phyloP scores from a whole-genome alignment of 345 rosid genomes.

The Gossypium sturtianum region DNA sequence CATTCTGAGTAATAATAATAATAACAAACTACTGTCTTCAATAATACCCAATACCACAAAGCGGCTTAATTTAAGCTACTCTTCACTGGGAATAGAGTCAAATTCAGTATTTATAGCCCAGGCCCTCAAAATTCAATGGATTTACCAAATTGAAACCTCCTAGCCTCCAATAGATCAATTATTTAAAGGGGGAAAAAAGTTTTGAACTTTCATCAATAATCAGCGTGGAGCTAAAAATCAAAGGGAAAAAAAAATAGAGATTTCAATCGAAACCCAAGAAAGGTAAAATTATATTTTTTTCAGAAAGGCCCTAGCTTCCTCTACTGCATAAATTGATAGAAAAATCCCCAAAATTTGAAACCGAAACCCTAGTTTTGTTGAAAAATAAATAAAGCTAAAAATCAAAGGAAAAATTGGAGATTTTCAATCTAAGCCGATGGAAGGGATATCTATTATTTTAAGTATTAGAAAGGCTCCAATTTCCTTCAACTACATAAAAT shows the following conservation, averaged over 20 bases:
- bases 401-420: neutral
- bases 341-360: conserved; percentile 9
- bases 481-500: conserved; percentile 10
- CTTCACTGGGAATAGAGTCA: conserved; percentile 18
- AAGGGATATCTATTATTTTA: neutral
- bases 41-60: conserved; percentile 1
- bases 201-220: conserved; percentile 3
- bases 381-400: neutral
- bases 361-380: conserved; percentile 16
- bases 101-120: conserved; percentile 13
- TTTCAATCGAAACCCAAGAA: neutral
- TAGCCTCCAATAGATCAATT: neutral
- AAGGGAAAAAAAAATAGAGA: neutral
- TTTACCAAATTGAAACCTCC: conserved; percentile 18
- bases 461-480: neutral
- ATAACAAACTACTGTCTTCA: neutral
- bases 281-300: neutral
- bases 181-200: neutral
- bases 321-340: conserved; percentile 4
- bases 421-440: neutral
- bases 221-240: neutral
- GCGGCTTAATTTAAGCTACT: conserved; percentile 9
- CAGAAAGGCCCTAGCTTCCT: conserved; percentile 12
- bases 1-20: conserved; percentile 24
- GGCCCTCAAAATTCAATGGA: conserved; percentile 15